Conservation (phyloP, 2,329 filamentous ascomycete species). For the Capronia coronata region DNA sequence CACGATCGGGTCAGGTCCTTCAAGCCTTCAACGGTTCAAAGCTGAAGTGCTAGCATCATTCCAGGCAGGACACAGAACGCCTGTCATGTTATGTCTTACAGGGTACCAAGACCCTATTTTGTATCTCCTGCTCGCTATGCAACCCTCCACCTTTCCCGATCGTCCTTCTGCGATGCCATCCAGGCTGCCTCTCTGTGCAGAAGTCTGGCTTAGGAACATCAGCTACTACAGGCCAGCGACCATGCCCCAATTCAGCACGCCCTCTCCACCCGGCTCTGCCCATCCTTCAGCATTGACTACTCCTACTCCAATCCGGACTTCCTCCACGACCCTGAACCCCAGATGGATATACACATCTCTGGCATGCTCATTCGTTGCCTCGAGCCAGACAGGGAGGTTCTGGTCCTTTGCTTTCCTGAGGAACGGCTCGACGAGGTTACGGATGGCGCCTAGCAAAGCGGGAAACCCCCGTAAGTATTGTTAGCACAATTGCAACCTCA, state of each 20-base stretch:
- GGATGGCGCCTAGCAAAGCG: slow-evolving; percentile 19
- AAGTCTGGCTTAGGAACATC: no score
- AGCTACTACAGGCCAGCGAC: slow-evolving; percentile 7
- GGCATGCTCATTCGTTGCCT: slow-evolving; percentile 20
- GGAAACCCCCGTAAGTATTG: background rate
- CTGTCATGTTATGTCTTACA: no score
- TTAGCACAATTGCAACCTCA: no score
- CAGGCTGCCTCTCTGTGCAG: no score
- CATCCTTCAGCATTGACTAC: slow-evolving; percentile 18
- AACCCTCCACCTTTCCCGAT: no score
- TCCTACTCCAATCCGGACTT: slow-evolving; percentile 17
- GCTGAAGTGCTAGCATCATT: background rate
- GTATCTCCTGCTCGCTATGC: no score
- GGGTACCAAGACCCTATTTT: no score
- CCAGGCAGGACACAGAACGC: no score
- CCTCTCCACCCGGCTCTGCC: slow-evolving; percentile 8
- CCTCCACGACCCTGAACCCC: slow-evolving; percentile 20
- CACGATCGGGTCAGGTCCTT: slow-evolving; percentile 44
- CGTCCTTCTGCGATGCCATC: no score
- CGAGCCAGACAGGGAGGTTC: slow-evolving; percentile 24
- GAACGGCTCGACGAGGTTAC: slow-evolving; percentile 20
- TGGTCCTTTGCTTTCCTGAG: slow-evolving; percentile 18
- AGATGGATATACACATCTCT: slow-evolving; percentile 24
- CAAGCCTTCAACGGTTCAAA: slow-evolving; percentile 36
- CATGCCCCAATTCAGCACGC: slow-evolving; percentile 16